Percentiles rank a stretch among this genome's conserved stretches.
Evolutionary conservation across 805 yeast genomes (phyloP).

Genomic region (Ogataea zsoltii): DNA sequence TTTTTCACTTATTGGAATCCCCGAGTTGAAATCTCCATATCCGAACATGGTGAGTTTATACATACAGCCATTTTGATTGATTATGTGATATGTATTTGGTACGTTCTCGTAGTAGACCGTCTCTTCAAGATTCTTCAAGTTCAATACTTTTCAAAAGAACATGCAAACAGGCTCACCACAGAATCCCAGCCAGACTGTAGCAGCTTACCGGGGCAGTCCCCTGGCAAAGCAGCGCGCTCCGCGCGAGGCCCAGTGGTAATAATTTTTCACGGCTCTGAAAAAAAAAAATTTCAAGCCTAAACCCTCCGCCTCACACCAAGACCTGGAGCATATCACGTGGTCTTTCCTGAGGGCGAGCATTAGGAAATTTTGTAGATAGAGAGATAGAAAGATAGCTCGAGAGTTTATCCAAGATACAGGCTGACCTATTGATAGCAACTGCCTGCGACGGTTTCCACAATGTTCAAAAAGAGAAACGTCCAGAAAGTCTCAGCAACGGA

Average conservation of each 20-base stretch:
- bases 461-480: constrained; percentile 42
- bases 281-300: not conserved
- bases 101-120: not conserved
- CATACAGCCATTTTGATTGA: constrained; percentile 31
- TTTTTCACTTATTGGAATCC: not conserved
- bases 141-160: constrained; percentile 3
- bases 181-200: not conserved
- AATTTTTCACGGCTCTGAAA: constrained; percentile 2
- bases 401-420: too few species aligned
- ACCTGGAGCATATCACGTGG: constrained; percentile 11
- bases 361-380: constrained; percentile 18
- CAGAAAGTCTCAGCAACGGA: constrained; percentile 11
- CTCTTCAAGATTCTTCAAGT: not conserved
- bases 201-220: constrained; percentile 1
- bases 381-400: too few species aligned
- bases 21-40: not conserved
- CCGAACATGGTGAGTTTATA: constrained; percentile 6
- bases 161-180: constrained; percentile 3
- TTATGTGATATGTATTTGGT: constrained; percentile 12
- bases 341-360: constrained; percentile 1
- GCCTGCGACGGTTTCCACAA: constrained; percentile 15
- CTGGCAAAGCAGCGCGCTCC: not conserved
- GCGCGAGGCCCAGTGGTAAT: not conserved
- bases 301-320: constrained; percentile 6
- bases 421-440: not conserved